These are phyloP conservation scores for Plenodomus tracheiphilus DNA, from an alignment of 2,329 filamentous ascomycete species.

Conservation along the genomic window DNA sequence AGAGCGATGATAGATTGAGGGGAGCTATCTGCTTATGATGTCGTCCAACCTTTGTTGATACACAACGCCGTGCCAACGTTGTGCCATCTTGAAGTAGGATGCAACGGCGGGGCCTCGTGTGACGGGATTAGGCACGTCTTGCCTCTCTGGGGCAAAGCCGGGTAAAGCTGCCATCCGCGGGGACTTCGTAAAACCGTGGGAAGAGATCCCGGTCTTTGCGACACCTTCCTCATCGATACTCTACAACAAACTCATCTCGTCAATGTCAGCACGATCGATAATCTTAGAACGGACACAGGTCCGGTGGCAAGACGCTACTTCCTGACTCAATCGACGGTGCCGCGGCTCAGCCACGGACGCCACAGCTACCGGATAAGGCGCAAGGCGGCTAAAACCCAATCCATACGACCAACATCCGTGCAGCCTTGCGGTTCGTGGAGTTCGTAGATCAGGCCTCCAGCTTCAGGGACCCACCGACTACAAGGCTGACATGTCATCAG, in stretches of 20 bases:
- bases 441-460: constrained; percentile 15
- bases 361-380: constrained; percentile 2
- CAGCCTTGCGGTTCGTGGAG: background rate
- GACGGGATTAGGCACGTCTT: constrained; percentile 17
- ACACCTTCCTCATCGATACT: background rate
- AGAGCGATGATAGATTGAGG: background rate
- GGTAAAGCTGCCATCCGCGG: background rate
- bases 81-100: constrained; percentile 18
- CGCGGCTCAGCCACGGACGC: background rate
- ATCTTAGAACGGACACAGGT: background rate
- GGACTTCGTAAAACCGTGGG: background rate
- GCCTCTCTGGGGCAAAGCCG: too few relatives aligned
- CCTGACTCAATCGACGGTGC: background rate
- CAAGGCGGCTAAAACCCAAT: background rate
- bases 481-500: constrained; percentile 6
- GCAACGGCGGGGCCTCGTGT: constrained; percentile 15
- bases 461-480: constrained; percentile 5
- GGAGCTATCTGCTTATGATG: constrained; percentile 5
- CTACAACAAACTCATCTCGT: background rate
- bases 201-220: background rate
- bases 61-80: constrained; percentile 20
- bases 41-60: constrained; percentile 17
- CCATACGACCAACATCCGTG: background rate
- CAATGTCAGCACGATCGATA: background rate
- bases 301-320: background rate